Evolutionary conservation across 2,329 filamentous ascomycete species (phyloP).

Genomic region (Penicillium sp.): DNA sequence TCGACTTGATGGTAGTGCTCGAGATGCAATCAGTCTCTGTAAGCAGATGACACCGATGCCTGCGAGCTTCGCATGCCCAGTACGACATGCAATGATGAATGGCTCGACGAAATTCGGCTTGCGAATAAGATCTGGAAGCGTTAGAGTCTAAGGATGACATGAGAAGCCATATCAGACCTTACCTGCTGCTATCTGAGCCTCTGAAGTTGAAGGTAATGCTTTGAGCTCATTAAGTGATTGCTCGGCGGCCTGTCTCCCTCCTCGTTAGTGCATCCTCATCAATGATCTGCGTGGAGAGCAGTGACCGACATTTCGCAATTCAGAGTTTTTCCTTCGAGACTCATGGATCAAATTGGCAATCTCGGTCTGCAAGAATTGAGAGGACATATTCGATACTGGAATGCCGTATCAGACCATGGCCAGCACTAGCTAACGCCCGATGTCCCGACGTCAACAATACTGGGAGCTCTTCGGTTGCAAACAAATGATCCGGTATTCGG

Average conservation of each 20-base stretch:
- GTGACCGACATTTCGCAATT: slow-evolving; percentile 64
- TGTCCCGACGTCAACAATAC: slow-evolving; percentile 15
- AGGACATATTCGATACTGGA: slow-evolving; percentile 65
- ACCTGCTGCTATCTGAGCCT: slow-evolving; percentile 72
- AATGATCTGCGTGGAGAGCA: slow-evolving; percentile 13
- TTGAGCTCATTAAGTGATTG: slow-evolving; percentile 90
- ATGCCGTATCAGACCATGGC: slow-evolving; percentile 32
- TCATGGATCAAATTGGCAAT: slow-evolving; percentile 89
- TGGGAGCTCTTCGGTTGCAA: slow-evolving; percentile 4
- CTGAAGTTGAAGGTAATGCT: slow-evolving; percentile 66
- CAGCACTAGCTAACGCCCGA: slow-evolving; percentile 15
- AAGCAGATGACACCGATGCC: slow-evolving; percentile 82
- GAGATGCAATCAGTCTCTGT: slow-evolving; percentile 79
- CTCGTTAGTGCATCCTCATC: slow-evolving; percentile 22
- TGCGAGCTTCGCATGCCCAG: slow-evolving; percentile 85
- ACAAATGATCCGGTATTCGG: not conserved
- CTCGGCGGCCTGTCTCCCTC: slow-evolving; percentile 68
- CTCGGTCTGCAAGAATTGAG: slow-evolving; percentile 83
- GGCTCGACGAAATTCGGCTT: slow-evolving; percentile 83
- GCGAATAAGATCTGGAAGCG: slow-evolving; percentile 68
- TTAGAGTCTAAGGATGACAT: slow-evolving; percentile 9
- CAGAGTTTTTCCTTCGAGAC: slow-evolving; percentile 89
- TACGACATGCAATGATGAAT: slow-evolving; percentile 87
- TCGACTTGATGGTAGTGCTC: slow-evolving; percentile 72
- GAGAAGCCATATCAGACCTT: slow-evolving; percentile 20